Evolutionary conservation across 768 basidiomycete species (phyloP), one percentile per base, ranked within the genome.

Genomic region (Tephrocybe sp.): DNA sequence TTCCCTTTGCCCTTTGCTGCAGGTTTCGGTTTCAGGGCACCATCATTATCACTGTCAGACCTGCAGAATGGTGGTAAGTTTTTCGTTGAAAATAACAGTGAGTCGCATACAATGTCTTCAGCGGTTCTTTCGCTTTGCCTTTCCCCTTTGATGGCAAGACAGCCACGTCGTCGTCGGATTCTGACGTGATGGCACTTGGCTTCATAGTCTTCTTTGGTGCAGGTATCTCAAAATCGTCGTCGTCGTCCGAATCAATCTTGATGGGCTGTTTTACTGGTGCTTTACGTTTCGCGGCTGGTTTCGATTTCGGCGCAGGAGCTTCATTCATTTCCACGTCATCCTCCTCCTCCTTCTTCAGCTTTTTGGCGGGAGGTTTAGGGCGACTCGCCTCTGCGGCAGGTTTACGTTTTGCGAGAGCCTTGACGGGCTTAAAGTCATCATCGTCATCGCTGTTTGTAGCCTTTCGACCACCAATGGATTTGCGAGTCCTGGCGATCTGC

Each of bases 351-450:
- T 65, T 67, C 8, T 10, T 61, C 12, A 32, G n/a, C 55, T 65
- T 65, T 56, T 58, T 67, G 12, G 49, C 53, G 1, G 64, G 51
- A 16, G 66, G 58, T 62, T 64, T 72, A 2, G 57, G 50, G 1
- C 67, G 64, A 36, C 59, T 63, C 16, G 62, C 47, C 38, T 61
- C 57, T 43, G 53, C 66, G 17, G 65, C 61, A 1, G 71, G 65
- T 51, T 77, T 79, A 46, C 72, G 73, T 56, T 73, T 77, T 40
- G 61, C 63, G 13, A 68, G 57, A 5, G 74, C 72, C 58, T 78
- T 77, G 60, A 76, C 70, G 20, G 76, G 75, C 57, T 71, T 69
- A 54, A 78, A 80, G 45, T 79, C 75, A 39, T 77, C 74, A 53
- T 74, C 74, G 12, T 72, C 68, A 41, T 26, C 26, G 26, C 26